phyloP scores from a whole-genome alignment of 169 alveolate species.

The Babesia caballi region DNA sequence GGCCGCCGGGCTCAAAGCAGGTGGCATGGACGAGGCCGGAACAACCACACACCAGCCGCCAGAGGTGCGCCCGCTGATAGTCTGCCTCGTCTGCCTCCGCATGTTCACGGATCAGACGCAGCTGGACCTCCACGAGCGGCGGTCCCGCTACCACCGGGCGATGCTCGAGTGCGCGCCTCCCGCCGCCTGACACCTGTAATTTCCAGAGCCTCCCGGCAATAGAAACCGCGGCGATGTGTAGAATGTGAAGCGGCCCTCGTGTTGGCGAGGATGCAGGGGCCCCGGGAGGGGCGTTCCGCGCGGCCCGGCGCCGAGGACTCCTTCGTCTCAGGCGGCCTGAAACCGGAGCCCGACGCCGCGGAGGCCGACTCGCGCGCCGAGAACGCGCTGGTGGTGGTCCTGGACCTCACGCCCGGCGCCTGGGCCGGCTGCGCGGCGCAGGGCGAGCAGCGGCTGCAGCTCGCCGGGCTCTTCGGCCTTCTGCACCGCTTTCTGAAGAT shows the following conservation, averaged over 20 bases:
- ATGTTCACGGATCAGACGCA: slow-evolving; percentile 53
- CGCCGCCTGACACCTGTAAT: not conserved
- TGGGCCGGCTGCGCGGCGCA: slow-evolving; percentile 21
- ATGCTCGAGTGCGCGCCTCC: slow-evolving; percentile 8
- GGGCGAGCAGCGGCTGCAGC: not conserved
- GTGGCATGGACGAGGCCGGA: not conserved
- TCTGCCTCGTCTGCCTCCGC: slow-evolving; percentile 73
- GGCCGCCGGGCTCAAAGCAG: not conserved
- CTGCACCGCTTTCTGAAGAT: slow-evolving; percentile 29
- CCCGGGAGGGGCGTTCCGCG: slow-evolving; percentile 8
- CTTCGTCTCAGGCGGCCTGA: not conserved
- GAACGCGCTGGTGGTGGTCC: slow-evolving; percentile 45
- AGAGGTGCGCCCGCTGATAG: not conserved
- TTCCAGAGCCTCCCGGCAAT: not conserved
- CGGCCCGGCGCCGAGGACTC: not conserved
- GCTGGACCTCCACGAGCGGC: slow-evolving; percentile 65
- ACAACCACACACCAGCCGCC: not conserved
- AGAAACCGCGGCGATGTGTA: not conserved
- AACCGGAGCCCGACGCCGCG: not conserved
- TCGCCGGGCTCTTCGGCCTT: slow-evolving; percentile 12
- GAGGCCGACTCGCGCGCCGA: not conserved
- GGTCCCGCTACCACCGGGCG: slow-evolving; percentile 67
- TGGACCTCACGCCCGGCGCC: slow-evolving; percentile 55
- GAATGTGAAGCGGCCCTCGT: not conserved
- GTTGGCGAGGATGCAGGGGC: not conserved